phyloP scores from a whole-genome alignment of 768 basidiomycete genomes.

The Boletellus sp. region DNA sequence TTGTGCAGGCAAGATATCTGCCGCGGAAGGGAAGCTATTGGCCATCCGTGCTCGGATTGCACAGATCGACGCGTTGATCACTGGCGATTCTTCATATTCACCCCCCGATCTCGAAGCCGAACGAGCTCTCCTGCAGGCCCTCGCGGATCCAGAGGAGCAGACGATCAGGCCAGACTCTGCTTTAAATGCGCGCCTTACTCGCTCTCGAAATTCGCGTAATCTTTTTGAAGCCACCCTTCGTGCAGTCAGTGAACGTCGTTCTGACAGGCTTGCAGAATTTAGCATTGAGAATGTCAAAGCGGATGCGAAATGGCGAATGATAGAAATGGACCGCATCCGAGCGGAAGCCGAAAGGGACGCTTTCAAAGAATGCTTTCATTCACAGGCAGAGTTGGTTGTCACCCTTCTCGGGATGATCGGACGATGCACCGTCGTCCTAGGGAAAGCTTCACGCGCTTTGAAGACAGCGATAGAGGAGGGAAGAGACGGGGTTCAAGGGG shows the following conservation, averaged over 20 bases:
- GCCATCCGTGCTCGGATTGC: conserved; percentile 60
- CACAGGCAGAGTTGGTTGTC: conserved; percentile 66
- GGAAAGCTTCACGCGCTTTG: conserved; percentile 50
- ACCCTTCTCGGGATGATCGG: conserved; percentile 78
- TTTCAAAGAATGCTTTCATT: conserved; percentile 55
- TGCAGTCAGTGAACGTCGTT: conserved; percentile 76
- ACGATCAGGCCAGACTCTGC: conserved; percentile 55
- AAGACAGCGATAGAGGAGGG: conserved; percentile 36
- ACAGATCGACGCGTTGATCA: conserved; percentile 46
- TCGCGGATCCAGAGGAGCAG: conserved; percentile 71
- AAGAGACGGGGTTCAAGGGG: conserved; percentile 36
- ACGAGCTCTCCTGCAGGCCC: conserved; percentile 58
- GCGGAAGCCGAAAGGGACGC: conserved; percentile 64
- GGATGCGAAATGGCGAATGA: conserved; percentile 59
- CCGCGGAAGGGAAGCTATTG: conserved; percentile 65
- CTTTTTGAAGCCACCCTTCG: conserved; percentile 86
- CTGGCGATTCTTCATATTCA: conserved; percentile 31
- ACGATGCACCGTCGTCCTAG: conserved; percentile 69
- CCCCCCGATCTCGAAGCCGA: conserved; percentile 70
- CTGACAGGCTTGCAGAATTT: conserved; percentile 72
- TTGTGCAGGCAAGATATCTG: conserved; percentile 66
- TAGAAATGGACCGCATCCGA: conserved; percentile 67
- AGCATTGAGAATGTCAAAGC: conserved; percentile 67
- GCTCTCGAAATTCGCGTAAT: conserved; percentile 68
- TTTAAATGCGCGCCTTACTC: conserved; percentile 55